A percentile compares a stretch with the other conserved stretches of the same genome.
Conservation (phyloP, 2,329 filamentous ascomycete genomes). For the Chrysoporthe austroafricana region DNA sequence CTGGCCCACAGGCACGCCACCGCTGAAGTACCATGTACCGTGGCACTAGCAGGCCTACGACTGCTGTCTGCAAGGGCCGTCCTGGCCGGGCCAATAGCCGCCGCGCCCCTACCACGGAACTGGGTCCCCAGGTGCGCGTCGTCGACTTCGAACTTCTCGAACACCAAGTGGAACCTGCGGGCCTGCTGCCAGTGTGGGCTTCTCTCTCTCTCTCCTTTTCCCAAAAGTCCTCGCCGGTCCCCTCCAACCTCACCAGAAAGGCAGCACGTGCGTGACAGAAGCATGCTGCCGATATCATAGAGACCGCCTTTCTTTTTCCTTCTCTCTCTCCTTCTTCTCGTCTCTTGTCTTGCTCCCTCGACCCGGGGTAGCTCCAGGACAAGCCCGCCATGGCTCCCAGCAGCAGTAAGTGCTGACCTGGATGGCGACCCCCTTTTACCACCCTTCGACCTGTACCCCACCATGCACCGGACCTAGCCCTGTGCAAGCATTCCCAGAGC, state of each 20-base stretch:
- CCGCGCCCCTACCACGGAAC: background rate
- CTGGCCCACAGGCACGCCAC: background rate
- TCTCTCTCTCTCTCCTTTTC: background rate
- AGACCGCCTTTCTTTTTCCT: background rate
- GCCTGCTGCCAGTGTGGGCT: background rate
- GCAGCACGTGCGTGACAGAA: slow-evolving; percentile 5
- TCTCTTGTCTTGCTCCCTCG: background rate
- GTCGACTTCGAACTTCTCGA: background rate
- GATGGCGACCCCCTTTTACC: slow-evolving; percentile 5
- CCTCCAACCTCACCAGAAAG: background rate
- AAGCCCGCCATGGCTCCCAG: slow-evolving; percentile 26
- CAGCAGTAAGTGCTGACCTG: slow-evolving; percentile 24
- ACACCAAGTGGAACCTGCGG: background rate
- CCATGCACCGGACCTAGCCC: slow-evolving; percentile 1
- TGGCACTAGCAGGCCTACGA: too few relatives aligned
- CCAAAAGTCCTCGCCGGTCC: background rate
- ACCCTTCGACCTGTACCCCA: slow-evolving; percentile 6
- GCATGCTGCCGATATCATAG: slow-evolving; percentile 20
- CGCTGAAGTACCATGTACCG: too few relatives aligned
- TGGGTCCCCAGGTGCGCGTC: background rate
- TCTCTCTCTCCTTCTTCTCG: background rate
- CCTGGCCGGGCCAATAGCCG: slow-evolving; percentile 2
- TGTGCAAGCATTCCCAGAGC: background rate
- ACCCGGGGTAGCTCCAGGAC: slow-evolving; percentile 13
- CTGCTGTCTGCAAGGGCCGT: slow-evolving; percentile 1